Evolutionary conservation across 768 basidiomycete species (phyloP), one percentile per base, ranked within the genome.

Genomic region (Russula emetica): DNA sequence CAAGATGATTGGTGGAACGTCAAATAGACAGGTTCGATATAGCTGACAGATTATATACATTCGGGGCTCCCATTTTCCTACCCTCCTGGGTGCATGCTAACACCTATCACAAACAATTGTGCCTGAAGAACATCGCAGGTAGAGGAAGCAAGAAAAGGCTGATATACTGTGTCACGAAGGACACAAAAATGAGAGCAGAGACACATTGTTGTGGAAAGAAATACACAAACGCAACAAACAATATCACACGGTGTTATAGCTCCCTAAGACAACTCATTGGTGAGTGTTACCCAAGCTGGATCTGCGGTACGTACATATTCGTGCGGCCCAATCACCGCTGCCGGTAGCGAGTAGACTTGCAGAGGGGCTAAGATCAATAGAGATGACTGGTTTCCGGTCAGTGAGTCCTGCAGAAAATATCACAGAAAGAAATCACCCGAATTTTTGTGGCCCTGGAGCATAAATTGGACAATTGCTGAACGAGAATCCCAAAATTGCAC

Each of bases 401-500:
- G 58, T 60, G 20, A 58, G 36, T 38, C 14, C n/a, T 44, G 34
- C n/a, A 58, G 56, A 44, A 44, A 57, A 30, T n/a, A 58, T 28
- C 18, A 32, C 40, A 40, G 32, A 38, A 36, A 52, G 32, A 22
- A 22, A 5, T 45, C 67, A 84, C 84, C 84, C 52, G 84, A 85
- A 71, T 88, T 88, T 76, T 87, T 82, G 71, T 79, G 80, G 14
- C 89, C 86, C 73, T 98, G 95, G 36, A 99, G 79, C 89, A 96
- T 93, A 71, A 92, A 88, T 74, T 98, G 95, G 70, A 94, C 88
- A 47, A 85, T 82, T 45, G 85, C 87, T 14, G 81, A 82, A 67
- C 83, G 80, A 58, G 91, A 85, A 72, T 95, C 92, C 87, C 91
- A 93, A 73, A 96, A 94, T 74, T 95, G 92, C 60, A 99, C 94